Percentiles rank a stretch among this genome's conserved stretches.
phyloP scores from a whole-genome alignment of 2,329 filamentous ascomycete species.

The Fusarium sp. region DNA sequence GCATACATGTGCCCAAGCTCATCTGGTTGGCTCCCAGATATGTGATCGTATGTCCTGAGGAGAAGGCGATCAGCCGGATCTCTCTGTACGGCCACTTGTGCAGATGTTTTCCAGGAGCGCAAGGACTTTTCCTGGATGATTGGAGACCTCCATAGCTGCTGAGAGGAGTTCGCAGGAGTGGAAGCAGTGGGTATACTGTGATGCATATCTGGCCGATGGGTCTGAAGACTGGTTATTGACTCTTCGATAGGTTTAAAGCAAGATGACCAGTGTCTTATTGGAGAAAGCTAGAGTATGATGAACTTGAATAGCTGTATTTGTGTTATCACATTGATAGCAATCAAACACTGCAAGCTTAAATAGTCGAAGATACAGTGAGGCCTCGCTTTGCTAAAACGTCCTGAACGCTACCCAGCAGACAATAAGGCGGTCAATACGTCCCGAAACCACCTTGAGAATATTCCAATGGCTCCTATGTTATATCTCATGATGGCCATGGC shows the following conservation, averaged over 20 bases:
- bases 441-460: too few species aligned
- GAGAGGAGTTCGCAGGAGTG: background rate
- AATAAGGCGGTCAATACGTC: background rate
- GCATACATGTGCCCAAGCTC: background rate
- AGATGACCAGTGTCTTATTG: background rate
- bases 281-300: background rate
- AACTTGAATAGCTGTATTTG: background rate
- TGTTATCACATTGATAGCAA: background rate
- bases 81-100: background rate
- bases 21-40: conserved; percentile 10
- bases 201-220: background rate
- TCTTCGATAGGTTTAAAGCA: too few species aligned
- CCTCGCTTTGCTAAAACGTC: background rate
- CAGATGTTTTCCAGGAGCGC: background rate
- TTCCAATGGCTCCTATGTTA: background rate
- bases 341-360: background rate
- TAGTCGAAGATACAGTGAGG: background rate
- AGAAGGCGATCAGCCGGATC: background rate
- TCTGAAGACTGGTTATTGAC: background rate
- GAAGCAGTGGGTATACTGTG: background rate
- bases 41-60: conserved; percentile 3
- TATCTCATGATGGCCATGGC: too few species aligned
- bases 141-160: too few species aligned
- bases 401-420: background rate
- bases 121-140: background rate